Evolutionary conservation across 306 rosid species (phyloP).

Genomic region (Quercus engelmannii): DNA sequence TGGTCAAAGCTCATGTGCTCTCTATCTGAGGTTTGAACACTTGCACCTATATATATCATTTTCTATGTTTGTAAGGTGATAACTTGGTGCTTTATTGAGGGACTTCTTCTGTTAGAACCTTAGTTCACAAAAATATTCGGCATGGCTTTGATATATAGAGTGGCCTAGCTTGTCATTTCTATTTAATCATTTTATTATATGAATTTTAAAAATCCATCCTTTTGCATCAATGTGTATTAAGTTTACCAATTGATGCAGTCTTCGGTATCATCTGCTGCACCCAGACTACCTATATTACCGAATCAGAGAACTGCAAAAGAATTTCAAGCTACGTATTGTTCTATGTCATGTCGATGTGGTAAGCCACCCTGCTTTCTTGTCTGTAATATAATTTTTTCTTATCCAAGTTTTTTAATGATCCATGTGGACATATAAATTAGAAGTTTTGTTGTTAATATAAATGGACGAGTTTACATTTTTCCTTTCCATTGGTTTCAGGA

Average conservation of each 20-base stretch:
- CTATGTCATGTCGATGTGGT: conserved; percentile 97
- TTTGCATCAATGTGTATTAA: conserved; percentile 9
- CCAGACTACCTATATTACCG: conserved; percentile 91
- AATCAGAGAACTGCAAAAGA: conserved; percentile 90
- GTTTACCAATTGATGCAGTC: conserved; percentile 59
- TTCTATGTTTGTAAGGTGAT: background rate
- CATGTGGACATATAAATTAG: background rate
- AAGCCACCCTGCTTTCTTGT: conserved; percentile 17
- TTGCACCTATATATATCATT: background rate
- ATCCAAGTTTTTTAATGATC: conserved; percentile 11
- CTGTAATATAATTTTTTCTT: background rate
- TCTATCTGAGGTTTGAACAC: conserved; percentile 73
- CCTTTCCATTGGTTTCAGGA: conserved; percentile 56
- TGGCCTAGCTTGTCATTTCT: background rate
- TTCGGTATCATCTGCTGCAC: conserved; percentile 94
- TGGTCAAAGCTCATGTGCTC: conserved; percentile 88
- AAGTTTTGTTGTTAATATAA: background rate
- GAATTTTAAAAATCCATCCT: conserved; percentile 7
- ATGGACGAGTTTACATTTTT: conserved; percentile 12
- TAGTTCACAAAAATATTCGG: background rate
- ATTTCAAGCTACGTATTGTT: conserved; percentile 83
- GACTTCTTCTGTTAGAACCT: background rate
- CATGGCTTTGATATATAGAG: background rate
- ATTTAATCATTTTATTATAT: conserved; percentile 4
- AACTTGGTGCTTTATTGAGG: background rate